phyloP scores from a whole-genome alignment of 225 moss, liverwort and hornwort species.

The Ulota crispa region DNA sequence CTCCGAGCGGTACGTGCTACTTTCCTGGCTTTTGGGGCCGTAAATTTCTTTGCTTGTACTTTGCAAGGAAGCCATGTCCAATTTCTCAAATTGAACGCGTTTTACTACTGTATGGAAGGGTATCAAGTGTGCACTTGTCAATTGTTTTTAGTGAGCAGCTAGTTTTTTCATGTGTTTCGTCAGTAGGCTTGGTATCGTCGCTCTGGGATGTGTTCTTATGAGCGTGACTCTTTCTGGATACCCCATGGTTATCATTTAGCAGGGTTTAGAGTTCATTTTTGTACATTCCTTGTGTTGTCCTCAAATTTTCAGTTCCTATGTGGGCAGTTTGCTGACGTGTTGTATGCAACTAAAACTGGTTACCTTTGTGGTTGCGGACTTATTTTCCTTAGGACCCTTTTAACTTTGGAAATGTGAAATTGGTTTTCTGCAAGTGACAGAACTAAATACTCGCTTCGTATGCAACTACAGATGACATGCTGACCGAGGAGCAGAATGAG shows the following conservation, averaged over 20 bases:
- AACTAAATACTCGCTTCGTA: neutral
- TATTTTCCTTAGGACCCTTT: neutral
- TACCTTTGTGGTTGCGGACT: no score
- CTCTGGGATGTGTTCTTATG: neutral
- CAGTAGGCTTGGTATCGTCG: neutral
- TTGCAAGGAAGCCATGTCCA: neutral
- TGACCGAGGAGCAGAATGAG: conserved; percentile 98
- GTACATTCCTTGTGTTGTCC: neutral
- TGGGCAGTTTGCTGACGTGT: neutral
- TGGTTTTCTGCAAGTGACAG: neutral
- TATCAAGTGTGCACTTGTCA: neutral
- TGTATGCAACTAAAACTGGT: neutral
- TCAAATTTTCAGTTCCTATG: neutral
- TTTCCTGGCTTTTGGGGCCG: neutral
- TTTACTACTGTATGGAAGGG: neutral
- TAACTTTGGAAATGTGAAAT: neutral
- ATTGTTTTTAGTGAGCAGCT: neutral
- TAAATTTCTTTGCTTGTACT: neutral
- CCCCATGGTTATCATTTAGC: neutral
- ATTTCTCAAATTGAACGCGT: neutral
- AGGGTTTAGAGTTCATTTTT: neutral
- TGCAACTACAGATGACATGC: conserved; percentile 79
- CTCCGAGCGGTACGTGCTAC: conserved; percentile 71
- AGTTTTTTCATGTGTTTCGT: neutral
- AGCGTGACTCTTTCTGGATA: neutral